Base-by-base conservation (phyloP, 2,329 filamentous ascomycete species). In the Pyrenochaeta sp. region DNA sequence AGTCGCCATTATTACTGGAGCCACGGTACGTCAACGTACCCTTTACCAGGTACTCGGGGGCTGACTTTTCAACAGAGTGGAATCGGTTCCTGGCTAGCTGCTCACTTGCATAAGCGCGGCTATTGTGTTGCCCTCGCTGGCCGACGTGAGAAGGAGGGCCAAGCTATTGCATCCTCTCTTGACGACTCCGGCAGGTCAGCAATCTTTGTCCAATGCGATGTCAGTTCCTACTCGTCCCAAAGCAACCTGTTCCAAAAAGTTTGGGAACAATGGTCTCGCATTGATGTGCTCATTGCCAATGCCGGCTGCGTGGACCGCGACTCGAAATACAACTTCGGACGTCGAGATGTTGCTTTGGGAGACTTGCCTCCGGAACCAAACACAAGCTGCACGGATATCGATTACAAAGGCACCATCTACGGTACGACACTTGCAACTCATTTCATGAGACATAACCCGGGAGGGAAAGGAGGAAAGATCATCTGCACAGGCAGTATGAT, bases 231-330 rank as follows among this genome's bases (percentile, higher is more conserved):
- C 55, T 61, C 71, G 3, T 72, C 71, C 8, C 76, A 80, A 42
- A 69, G 72, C 0, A 44, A 51, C 1, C 68, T 72, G 6, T 81
- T 81, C 54, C 55, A 65, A 7, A 46, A 64, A 3, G 74, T 77
- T 0, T 78, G 72, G 65, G 44, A 65, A 6, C 69, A 67, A 26
- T 79, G 73, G 63, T 72, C 72, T 1, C 72, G 75, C 4, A 65
- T 82, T 10, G 78, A 82, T 61, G 72, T 73, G 0, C 53, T 81
- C 1, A 74, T 76, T 13, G 73, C 76, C 23, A 81, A 81, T 49
- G 78, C 78, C 0, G 80, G 77, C n/a, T 73, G 76, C 22, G 69
- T 77, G 1, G 78, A 81, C 54, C 59, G 35, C 9, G 35, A 68
- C 11, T 78, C 75, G 13, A 51, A 77, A 14, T 81, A 78, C 61